Evolutionary conservation across 2,329 filamentous ascomycete species (phyloP), one percentile per base, ranked within the genome.

Genomic region (Fusarium redolens): DNA sequence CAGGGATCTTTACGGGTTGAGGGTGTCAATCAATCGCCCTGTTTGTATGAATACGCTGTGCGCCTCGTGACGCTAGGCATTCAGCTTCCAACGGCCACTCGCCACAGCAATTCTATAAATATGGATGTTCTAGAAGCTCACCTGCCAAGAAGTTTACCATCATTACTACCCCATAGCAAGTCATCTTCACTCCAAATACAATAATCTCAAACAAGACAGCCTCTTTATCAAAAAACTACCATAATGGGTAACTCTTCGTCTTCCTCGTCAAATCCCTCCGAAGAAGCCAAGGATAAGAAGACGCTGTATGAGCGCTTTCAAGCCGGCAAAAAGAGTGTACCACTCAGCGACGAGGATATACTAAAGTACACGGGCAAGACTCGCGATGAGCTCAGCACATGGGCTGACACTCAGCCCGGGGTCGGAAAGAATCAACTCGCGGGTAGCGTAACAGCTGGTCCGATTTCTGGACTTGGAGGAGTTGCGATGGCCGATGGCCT

Each of bases 311-410:
- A 78, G 38, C 77, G 79, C 61, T 78, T 74, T 64, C 77, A 80
- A 56, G 78, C 79, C 50, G 76, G 78, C 45, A 83, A 82, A 70
- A 75, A 73, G 41, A 73, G 77, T 50, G 57, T 64, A 15, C 72
- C 75, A 28, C 78, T 82, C 50, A 81, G 78, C 68, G 82, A 85
- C 64, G 82, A 82, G 15, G 83, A 84, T 67, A 71, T 85, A 33
- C 55, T 78, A 33, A 83, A 83, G 68, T 83, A 84, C 78, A 84
- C 83, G 38, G 83, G 83, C 73, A 84, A 80, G 71, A 75, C 74
- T 35, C 79, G 80, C 43, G 78, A 76, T 4, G 76, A 81, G 72
- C 76, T 85, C 57, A 75, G 78, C 28, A 38, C 74, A 5, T 84
- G 83, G 83, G 79, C 81, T n/a, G 81, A 80, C 30, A 76, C 75